phyloP scores from a whole-genome alignment of 148 eudicot species.

The Vaccinium vitisidaea region DNA sequence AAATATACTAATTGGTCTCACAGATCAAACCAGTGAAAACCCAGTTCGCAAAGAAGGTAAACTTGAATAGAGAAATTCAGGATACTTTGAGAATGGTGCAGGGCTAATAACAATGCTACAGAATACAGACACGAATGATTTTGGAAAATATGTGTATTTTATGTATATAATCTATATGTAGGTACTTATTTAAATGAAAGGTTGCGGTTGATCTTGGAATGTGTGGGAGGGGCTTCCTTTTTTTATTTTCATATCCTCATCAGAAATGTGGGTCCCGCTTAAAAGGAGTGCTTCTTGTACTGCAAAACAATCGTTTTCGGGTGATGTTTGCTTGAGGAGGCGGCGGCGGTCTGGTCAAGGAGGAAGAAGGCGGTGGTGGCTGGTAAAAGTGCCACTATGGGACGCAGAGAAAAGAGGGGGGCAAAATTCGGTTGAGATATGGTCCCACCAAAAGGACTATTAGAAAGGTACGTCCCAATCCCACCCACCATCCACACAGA shows the following conservation, averaged over 20 bases:
- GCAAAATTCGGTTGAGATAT: background rate
- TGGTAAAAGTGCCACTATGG: background rate
- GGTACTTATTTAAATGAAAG: slow-evolving; percentile 5
- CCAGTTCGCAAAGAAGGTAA: too few species aligned
- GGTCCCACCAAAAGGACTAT: background rate
- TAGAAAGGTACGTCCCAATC: too few species aligned
- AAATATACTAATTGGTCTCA: background rate
- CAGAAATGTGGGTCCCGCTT: slow-evolving; percentile 7
- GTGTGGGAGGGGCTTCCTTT: slow-evolving; percentile 14
- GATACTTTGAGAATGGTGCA: background rate
- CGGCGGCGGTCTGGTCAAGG: background rate
- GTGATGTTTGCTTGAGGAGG: background rate
- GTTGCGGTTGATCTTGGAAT: slow-evolving; percentile 17
- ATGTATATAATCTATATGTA: background rate
- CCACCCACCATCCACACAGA: too few species aligned
- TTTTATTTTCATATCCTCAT: background rate
- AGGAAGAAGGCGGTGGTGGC: background rate
- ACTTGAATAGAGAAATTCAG: background rate
- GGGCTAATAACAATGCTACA: background rate
- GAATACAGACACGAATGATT: too few species aligned
- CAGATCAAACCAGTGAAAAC: too few species aligned
- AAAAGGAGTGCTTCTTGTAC: background rate
- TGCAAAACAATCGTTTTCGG: background rate
- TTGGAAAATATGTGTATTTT: background rate
- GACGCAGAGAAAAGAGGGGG: background rate